A percentile compares a stretch with the other conserved stretches of the same genome.
Conservation (phyloP, 495 filamentous ascomycete species). For the Xylaria nigripes region DNA sequence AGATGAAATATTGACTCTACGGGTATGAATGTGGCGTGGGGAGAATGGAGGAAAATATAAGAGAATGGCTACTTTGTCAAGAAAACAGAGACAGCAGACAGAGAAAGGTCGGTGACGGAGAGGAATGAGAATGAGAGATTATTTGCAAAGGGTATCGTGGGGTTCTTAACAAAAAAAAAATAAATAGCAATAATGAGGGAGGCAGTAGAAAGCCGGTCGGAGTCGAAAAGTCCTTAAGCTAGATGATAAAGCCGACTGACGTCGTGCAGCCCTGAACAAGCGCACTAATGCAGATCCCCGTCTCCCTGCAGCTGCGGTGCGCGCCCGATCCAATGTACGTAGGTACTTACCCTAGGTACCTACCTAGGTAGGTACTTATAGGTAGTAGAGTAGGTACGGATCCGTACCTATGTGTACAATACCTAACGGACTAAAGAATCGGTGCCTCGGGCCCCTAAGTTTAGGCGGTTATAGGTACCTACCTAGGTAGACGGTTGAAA, state of each 20-base stretch:
- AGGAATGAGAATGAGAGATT: neutral
- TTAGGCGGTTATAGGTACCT: too few relatives aligned
- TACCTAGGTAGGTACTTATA: too few relatives aligned
- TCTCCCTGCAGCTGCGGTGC: neutral
- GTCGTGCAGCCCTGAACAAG: slow-evolving; percentile 1
- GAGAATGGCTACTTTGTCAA: neutral
- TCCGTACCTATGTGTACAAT: too few relatives aligned
- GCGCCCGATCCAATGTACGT: too few relatives aligned
- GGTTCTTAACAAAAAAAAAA: neutral
- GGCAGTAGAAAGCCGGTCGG: neutral
- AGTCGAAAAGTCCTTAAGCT: too few relatives aligned
- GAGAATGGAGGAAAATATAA: neutral
- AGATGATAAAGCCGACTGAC: slow-evolving; percentile 6
- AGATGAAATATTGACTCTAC: slow-evolving; percentile 1
- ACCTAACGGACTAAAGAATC: too few relatives aligned
- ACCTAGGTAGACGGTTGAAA: too few relatives aligned
- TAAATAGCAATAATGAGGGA: too few relatives aligned
- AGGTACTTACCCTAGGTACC: too few relatives aligned
- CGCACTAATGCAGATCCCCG: neutral
- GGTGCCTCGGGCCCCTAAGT: too few relatives aligned
- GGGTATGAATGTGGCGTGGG: neutral
- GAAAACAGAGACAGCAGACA: neutral
- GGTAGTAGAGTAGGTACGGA: too few relatives aligned
- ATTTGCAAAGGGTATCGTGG: slow-evolving; percentile 4
- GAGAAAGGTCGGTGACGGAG: neutral